phyloP scores from a whole-genome alignment of 495 filamentous ascomycete species.

The Aspergillus leporis region DNA sequence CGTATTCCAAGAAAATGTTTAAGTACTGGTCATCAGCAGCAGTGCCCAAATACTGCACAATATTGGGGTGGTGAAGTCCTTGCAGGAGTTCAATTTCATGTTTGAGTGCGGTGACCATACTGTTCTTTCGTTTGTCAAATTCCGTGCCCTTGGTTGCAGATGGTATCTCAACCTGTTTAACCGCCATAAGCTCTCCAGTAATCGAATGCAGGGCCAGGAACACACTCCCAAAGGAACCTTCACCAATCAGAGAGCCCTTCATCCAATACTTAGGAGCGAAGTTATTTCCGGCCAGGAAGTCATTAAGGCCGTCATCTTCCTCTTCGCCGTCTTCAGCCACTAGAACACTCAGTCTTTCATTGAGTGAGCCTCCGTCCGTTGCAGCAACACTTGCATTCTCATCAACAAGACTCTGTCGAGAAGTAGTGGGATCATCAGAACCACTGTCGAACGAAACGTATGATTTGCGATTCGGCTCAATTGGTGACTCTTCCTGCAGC shows the following conservation, averaged over 20 bases:
- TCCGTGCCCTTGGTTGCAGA: slow-evolving; percentile 73
- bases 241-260: slow-evolving; percentile 95
- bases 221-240: slow-evolving; percentile 95
- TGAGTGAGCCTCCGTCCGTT: slow-evolving; percentile 64
- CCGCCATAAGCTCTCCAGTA: slow-evolving; percentile 95
- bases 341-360: slow-evolving; percentile 62
- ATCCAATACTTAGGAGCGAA: slow-evolving; percentile 98
- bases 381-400: slow-evolving; percentile 72
- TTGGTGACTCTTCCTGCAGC: slow-evolving; percentile 87
- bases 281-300: slow-evolving; percentile 85
- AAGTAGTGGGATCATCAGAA: slow-evolving; percentile 73
- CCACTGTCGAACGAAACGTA: slow-evolving; percentile 94
- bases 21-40: slow-evolving; percentile 87
- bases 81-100: slow-evolving; percentile 93
- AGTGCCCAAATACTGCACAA: slow-evolving; percentile 96
- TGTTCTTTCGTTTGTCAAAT: slow-evolving; percentile 88
- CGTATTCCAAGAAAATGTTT: slow-evolving; percentile 99
- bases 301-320: slow-evolving; percentile 72
- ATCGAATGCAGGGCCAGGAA: slow-evolving; percentile 96
- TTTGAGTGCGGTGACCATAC: slow-evolving; percentile 96
- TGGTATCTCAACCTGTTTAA: slow-evolving; percentile 97
- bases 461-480: slow-evolving; percentile 88
- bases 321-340: slow-evolving; percentile 83
- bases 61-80: slow-evolving; percentile 93
- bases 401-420: slow-evolving; percentile 76